Base-by-base conservation (phyloP, 768 basidiomycete species). In the Leucocoprinus birnbaumii region DNA sequence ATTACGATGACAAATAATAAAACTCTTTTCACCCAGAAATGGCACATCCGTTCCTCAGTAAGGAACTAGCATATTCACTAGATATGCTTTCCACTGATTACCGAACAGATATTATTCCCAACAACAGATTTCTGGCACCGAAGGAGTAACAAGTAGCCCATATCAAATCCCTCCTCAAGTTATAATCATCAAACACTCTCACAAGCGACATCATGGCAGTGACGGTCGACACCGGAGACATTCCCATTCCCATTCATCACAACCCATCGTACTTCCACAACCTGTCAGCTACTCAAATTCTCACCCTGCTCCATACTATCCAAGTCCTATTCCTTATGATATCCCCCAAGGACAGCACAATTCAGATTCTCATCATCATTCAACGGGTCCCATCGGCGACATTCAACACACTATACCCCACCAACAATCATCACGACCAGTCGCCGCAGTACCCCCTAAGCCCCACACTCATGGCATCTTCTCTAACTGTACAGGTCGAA, bases 401-500 rank as follows among this genome's bases (percentile, higher is more conserved):
- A 19, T n/a, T 21, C 27, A 31, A 25, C 27, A 19, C 54, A 38
- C 18, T 47, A 50, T 44, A 37, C 50, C 24, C 7, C 47, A 26
- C 44, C 61, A 13, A 24, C 56, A 43, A 42, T n/a, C 55, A 25
- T 45, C 37, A 52, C 56, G 34, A 50, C 54, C 50, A 26, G 41
- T 53, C 43, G 18, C 55, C 41, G 31, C 51, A 45, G 46, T 56
- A 21, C 48, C 48, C 58, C 47, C 52, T 37, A 53, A 47, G 63
- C 69, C 65, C 9, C 59, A 66, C 21, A 54, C 64, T 24, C 43
- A 56, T 6, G 88, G 88, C 68, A 81, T 84, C 58, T 90, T 89
- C 64, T 91, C 90, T 2, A 86, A 84, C 56, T 94, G 93, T 66
- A 87, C 78, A 0, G 89, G 91, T 7, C 74, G 73, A 56, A 83